These are phyloP conservation scores for Aspergillus floridensis DNA, from an alignment of 2,329 filamentous ascomycete genomes.

Conservation along the genomic window DNA sequence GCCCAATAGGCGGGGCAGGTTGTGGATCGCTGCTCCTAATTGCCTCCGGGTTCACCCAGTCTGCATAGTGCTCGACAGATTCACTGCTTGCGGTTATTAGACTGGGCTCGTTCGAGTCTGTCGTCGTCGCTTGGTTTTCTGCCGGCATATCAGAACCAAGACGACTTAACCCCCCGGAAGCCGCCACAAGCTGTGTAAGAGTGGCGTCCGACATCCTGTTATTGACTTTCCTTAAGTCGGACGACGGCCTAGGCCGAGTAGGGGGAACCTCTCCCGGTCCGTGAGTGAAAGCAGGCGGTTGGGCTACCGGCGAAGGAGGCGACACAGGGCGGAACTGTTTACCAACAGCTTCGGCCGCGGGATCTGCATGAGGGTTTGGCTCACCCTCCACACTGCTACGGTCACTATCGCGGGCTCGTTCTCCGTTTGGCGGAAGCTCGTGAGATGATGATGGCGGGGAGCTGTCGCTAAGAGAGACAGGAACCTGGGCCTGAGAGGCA, in stretches of 20 bases:
- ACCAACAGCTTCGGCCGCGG: constrained; percentile 29
- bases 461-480: constrained; percentile 22
- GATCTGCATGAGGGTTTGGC: constrained; percentile 19
- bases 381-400: constrained; percentile 45
- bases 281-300: constrained; percentile 78
- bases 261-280: constrained; percentile 67
- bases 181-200: constrained; percentile 73
- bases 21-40: constrained; percentile 26
- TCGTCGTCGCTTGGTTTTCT: constrained; percentile 37
- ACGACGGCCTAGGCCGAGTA: constrained; percentile 68
- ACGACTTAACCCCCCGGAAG: constrained; percentile 53
- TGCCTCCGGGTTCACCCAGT: constrained; percentile 4
- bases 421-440: constrained; percentile 27
- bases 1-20: constrained; percentile 18
- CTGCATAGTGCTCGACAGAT: constrained; percentile 8
- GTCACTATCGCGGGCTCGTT: constrained; percentile 25
- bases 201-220: constrained; percentile 81
- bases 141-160: constrained; percentile 35
- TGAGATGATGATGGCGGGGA: constrained; percentile 41
- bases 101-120: constrained; percentile 34
- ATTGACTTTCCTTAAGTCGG: constrained; percentile 75
- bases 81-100: constrained; percentile 38
- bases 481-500: constrained; percentile 13
- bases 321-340: constrained; percentile 49
- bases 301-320: constrained; percentile 72